These are phyloP conservation scores for Neophaeococcomyces mojaviensis DNA, from an alignment of 2,329 filamentous ascomycete genomes.

Conservation along the genomic window DNA sequence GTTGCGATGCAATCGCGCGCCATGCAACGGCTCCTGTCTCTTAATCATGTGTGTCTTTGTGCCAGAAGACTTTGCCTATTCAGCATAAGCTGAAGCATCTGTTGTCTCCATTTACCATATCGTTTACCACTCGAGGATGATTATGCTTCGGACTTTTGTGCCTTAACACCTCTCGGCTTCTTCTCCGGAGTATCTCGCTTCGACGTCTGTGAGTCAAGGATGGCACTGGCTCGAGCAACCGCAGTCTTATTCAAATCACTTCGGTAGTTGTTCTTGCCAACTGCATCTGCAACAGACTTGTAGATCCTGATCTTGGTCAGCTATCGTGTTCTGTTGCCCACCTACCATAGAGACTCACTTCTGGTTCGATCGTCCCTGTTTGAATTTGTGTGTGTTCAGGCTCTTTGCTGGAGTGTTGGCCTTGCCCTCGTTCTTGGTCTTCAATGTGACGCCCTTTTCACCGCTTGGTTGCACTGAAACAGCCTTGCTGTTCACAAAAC, in stretches of 20 bases:
- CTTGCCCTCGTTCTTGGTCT: conserved; percentile 71
- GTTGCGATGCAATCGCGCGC: too few species aligned
- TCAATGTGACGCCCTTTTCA: conserved; percentile 71
- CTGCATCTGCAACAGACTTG: conserved; percentile 74
- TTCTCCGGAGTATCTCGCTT: conserved; percentile 66
- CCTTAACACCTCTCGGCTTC: conserved; percentile 75
- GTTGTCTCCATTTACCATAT: not conserved
- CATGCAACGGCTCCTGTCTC: too few species aligned
- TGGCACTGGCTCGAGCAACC: conserved; percentile 77
- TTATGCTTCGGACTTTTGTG: conserved; percentile 53
- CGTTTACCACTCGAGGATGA: too few species aligned
- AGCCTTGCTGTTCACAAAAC: conserved; percentile 91
- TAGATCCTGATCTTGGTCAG: conserved; percentile 58
- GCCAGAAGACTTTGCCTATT: too few species aligned
- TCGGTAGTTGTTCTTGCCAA: conserved; percentile 80
- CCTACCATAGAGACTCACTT: too few species aligned
- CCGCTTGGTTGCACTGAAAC: conserved; percentile 65
- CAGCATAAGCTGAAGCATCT: too few species aligned
- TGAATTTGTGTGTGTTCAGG: conserved; percentile 60
- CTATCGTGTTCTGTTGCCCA: too few species aligned
- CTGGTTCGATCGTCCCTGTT: conserved; percentile 64
- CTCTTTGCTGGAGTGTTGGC: conserved; percentile 65
- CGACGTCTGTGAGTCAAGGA: conserved; percentile 70
- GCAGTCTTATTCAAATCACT: conserved; percentile 68
- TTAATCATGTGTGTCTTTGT: too few species aligned